Percentiles rank a stretch among this genome's conserved stretches.
phyloP scores from a whole-genome alignment of 129 eudicot genomes.

The Artemisia tridentata region DNA sequence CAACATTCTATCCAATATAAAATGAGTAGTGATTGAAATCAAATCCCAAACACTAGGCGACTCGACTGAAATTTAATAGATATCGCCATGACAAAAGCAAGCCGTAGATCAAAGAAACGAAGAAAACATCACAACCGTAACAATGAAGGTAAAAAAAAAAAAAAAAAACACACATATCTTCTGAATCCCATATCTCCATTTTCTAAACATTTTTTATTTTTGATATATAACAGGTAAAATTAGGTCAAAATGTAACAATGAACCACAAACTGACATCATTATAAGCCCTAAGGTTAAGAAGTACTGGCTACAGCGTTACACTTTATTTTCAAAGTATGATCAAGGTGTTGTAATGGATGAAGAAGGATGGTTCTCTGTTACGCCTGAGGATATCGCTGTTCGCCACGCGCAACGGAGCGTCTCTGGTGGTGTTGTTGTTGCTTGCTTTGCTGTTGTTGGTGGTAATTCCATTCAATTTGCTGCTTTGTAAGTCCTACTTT shows the following conservation, averaged over 20 bases:
- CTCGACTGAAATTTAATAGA: constrained; percentile 1
- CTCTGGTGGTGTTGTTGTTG: constrained; percentile 52
- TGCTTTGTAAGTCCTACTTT: constrained; percentile 38
- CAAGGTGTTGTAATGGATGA: constrained; percentile 65
- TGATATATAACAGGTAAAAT: constrained; percentile 23
- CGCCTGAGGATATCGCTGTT: constrained; percentile 70
- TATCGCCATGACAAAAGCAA: constrained; percentile 23
- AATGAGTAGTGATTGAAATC: no score
- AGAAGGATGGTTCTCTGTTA: constrained; percentile 89
- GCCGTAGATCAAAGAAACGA: constrained; percentile 37
- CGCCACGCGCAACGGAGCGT: constrained; percentile 55
- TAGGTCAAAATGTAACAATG: constrained; percentile 27
- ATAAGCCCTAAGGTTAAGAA: constrained; percentile 42
- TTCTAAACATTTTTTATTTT: no score
- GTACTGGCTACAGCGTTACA: constrained; percentile 70
- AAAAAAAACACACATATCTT: no score
- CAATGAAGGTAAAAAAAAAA: constrained; percentile 18
- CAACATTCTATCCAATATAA: no score
- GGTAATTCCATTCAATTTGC: constrained; percentile 88
- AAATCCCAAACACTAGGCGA: no score
- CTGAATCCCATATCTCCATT: no score
- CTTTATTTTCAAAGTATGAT: constrained; percentile 61
- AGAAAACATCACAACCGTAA: constrained; percentile 32
- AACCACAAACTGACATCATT: constrained; percentile 10
- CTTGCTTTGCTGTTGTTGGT: constrained; percentile 75